Evolutionary conservation across 495 filamentous ascomycete genomes (phyloP), one percentile per base, ranked within the genome.

Genomic region (Penicillium ucsense): DNA sequence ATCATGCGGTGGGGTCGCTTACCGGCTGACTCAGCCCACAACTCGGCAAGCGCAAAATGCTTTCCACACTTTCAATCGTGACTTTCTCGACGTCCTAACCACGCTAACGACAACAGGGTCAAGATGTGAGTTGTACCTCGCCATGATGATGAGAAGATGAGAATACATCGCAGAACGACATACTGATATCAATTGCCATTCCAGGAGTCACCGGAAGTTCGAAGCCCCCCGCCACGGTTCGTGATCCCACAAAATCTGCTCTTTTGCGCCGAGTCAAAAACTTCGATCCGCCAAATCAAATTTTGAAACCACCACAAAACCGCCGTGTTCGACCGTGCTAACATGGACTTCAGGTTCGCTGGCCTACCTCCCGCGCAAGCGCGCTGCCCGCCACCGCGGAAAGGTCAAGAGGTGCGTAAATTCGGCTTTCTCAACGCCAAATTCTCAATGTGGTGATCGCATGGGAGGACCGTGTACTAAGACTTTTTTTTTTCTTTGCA

Each of bases 351-450:
- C 64, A 75, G 71, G 75, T 53, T 96, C 90, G 58, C 78, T 99
- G 73, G 94, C 94, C 53, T 99, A 86, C 78, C 74, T 99, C 64
- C 94, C 94, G 48, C 80, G 94, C 67, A 99, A 99, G 89, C 83
- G 94, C 62, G 90, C 94, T 56, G 80, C 89, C 71, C 80, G 92
- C 65, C 91, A 99, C 74, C 79, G 94, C 58, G 94, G 92, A 70
- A 94, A 95, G 82, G 92, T 96, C 67, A 96, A 96, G 88, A 88
- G 83, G 87, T 88, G 73, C 81, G 77, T 79, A 20, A 20, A 20
- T 20, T 2, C 20, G 2, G 20, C 20, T 43, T 43, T 45, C 40
- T 43, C 12, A 10, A 11, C 31, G 5, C 31, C 9, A 41, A 32
- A 43, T 29, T 38, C 20, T 32, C 37, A 47, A 51, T 53, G 50